These are phyloP conservation scores for Pontederia crassipes DNA, from an alignment of 176 grass and related monocot species.

Conservation along the genomic window DNA sequence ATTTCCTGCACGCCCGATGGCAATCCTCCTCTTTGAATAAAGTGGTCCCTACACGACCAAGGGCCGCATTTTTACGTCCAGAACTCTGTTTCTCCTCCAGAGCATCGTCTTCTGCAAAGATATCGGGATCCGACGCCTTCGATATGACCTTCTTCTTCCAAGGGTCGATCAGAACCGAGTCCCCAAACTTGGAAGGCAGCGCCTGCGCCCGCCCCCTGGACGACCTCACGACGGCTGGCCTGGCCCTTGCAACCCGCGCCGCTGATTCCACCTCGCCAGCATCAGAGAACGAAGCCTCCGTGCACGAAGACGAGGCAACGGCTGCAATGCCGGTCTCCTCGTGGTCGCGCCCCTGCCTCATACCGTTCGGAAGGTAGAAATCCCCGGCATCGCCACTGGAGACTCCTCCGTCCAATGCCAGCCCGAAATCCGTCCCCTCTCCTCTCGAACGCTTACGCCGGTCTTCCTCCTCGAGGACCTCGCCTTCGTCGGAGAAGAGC, in stretches of 20 bases:
- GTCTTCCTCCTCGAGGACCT: conserved; percentile 4
- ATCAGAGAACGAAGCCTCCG: not conserved
- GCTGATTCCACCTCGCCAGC: conserved; percentile 1
- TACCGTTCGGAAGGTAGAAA: not conserved
- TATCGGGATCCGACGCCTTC: not conserved
- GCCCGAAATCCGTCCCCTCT: not conserved
- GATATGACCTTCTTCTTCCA: conserved; percentile 1
- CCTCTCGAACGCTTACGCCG: conserved; percentile 14
- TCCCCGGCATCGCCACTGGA: not conserved
- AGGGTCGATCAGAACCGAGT: conserved; percentile 23
- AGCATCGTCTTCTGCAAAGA: conserved; percentile 11
- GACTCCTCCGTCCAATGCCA: conserved; percentile 2
- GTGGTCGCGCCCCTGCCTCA: not conserved
- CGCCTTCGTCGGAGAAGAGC: conserved; percentile 13
- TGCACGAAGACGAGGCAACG: not conserved
- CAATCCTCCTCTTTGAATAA: conserved; percentile 12
- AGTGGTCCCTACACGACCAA: conserved; percentile 20
- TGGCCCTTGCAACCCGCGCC: conserved; percentile 3
- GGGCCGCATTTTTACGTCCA: conserved; percentile 17
- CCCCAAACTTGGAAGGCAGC: conserved; percentile 48
- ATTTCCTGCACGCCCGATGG: conserved; percentile 34
- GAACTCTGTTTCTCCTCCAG: conserved; percentile 17
- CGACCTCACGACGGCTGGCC: conserved; percentile 25
- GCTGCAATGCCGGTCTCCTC: not conserved
- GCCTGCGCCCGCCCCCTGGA: conserved; percentile 32